These are phyloP conservation scores for Zygosaccharomyces sapae DNA, from an alignment of 1,139 yeast genomes.

Conservation along the genomic window DNA sequence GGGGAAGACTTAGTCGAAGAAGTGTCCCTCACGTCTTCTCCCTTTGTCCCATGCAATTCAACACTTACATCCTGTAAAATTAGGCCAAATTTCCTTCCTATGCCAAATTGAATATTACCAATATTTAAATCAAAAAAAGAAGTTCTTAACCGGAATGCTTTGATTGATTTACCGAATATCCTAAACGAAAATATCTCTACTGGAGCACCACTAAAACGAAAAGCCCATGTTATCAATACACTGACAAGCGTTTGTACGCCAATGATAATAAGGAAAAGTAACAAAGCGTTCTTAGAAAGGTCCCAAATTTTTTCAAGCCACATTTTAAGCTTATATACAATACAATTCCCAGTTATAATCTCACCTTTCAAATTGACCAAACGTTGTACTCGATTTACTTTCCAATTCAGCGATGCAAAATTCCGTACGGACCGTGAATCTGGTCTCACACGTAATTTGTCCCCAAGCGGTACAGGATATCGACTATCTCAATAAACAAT, in stretches of 20 bases:
- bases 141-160: conserved; percentile 12
- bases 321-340: conserved; percentile 1
- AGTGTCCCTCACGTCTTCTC: background rate
- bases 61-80: conserved; percentile 22
- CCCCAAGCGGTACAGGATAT: too few relatives aligned
- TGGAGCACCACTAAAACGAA: background rate
- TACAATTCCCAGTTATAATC: too few relatives aligned
- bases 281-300: conserved; percentile 4
- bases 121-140: conserved; percentile 16
- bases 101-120: conserved; percentile 15
- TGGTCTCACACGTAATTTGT: too few relatives aligned
- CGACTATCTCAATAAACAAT: too few relatives aligned
- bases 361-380: too few relatives aligned
- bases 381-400: too few relatives aligned
- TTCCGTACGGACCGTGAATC: too few relatives aligned
- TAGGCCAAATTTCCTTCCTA: conserved; percentile 23
- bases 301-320: conserved; percentile 6
- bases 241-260: conserved; percentile 7
- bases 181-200: conserved; percentile 16
- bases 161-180: conserved; percentile 23
- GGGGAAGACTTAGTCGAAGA: background rate
- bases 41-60: conserved; percentile 4
- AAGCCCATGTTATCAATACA: conserved; percentile 1
- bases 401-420: too few relatives aligned
- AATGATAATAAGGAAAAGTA: conserved; percentile 4